Evolutionary conservation across 148 eudicot genomes (phyloP), one percentile per base, ranked within the genome.

Genomic region (Chenopodium album): DNA sequence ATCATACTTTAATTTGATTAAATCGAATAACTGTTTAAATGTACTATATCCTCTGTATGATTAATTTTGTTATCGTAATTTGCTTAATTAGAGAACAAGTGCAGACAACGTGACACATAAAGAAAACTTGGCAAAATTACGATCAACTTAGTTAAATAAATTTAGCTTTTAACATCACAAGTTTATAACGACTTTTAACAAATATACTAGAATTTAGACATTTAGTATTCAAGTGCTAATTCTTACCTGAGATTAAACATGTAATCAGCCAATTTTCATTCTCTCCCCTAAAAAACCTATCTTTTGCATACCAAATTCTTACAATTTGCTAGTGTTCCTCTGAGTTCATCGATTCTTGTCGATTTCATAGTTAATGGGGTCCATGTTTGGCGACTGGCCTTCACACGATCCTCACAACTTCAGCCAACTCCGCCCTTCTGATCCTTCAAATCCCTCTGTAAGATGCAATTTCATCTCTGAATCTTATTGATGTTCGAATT

Each of bases 391-490:
- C 7, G 89, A 90, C 23, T 89, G 89, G 95, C 98, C 98, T 37
- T 93, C 98, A 26, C 82, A 79, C 54, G 90, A 93, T 75, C 97
- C 98, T 64, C 95, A 92, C 82, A 93, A 93, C 84, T 93, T 93
- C 90, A 93, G 89, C 90, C 95, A 92, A 64, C 90, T 92, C 72
- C 92, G 95, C n/a, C 93, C 94, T 50, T 88, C 91, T 81, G 95
- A 93, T 87, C 93, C 95, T 79, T 88, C 90, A 7, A 90, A 84
- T 71, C 94, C 98, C 46, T 93, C 94, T 79, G 98, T 93, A 87
- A 89, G 83, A 54, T 70, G 80, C 9, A 56, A 31, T 62, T 73
- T 48, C 56, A 8, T 0, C 48, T 52, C 67, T 67, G 16, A 69
- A 37, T 59, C 29, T 69, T 31, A 46, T 64, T 12, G 52, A 19